Evolutionary conservation across 257 asterid genomes (phyloP).

Genomic region (Leonotis leonurus): DNA sequence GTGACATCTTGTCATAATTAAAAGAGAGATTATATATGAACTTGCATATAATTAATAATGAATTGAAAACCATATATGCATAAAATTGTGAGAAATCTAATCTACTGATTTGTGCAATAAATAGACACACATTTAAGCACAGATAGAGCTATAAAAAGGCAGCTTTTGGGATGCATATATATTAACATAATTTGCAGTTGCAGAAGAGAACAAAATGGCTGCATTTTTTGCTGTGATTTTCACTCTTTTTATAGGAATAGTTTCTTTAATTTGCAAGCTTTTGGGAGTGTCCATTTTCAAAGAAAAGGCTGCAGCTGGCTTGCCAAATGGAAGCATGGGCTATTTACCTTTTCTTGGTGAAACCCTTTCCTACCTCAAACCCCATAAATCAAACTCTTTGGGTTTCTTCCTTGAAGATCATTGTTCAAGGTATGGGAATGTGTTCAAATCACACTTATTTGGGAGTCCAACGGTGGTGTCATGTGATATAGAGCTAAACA

Average conservation of each 20-base stretch:
- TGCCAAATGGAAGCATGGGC: conserved; percentile 57
- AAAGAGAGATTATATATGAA: too few relatives aligned
- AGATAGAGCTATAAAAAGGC: neutral
- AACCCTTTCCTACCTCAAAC: conserved; percentile 50
- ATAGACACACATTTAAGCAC: neutral
- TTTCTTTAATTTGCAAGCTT: conserved; percentile 9
- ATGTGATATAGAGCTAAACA: conserved; percentile 50
- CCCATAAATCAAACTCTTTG: conserved; percentile 49
- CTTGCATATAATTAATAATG: neutral
- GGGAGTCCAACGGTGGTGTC: conserved; percentile 70
- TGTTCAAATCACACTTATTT: conserved; percentile 61
- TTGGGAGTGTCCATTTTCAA: conserved; percentile 9
- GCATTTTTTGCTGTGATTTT: conserved; percentile 4
- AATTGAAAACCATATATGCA: neutral
- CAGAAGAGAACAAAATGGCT: conserved; percentile 18
- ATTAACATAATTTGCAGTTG: too few relatives aligned
- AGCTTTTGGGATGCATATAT: neutral
- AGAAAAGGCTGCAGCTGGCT: conserved; percentile 3
- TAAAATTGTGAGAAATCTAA: neutral
- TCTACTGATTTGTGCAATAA: neutral
- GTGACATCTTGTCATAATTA: neutral
- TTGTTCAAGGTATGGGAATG: conserved; percentile 55
- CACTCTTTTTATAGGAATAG: neutral
- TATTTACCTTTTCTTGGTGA: conserved; percentile 59
- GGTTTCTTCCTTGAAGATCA: conserved; percentile 52